Evolutionary conservation across 2,329 filamentous ascomycete species (phyloP), one percentile per base, ranked within the genome.

Genomic region (Fusarium guadeloupense): DNA sequence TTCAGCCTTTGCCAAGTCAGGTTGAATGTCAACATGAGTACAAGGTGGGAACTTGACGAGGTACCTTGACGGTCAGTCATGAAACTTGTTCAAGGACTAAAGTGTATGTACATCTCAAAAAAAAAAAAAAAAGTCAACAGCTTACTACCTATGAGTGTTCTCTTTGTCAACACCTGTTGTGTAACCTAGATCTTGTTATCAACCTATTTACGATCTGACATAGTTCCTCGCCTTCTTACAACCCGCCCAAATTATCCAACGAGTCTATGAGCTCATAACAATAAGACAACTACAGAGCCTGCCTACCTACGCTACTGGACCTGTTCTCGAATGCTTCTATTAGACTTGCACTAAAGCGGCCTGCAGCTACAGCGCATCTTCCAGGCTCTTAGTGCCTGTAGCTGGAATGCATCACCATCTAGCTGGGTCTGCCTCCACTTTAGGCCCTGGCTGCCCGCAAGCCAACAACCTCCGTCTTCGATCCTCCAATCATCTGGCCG

Each of bases 401-500:
- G 33, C 44, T 53, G 54, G 45, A 58, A 46, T 59, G 46, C 54
- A 61, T 64, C 60, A 55, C 62, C 54, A 35, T 58, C 48, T 54
- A 33, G 57, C 51, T 35, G 46, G 51, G 51, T 62, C 48, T 33
- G 25, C 60, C 54, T 68, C 62, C 59, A 56, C 38, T 48, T 50
- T 59, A 50, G 54, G 54, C 53, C 53, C 53, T 52, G 56, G 61
- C 47, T 54, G 55, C 59, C 62, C 59, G 51, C 54, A 62, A 48
- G 37, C 41, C 57, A 53, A 54, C 56, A 41, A 50, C 62, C 35
- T 63, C 54, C 46, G 31, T 44, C 41, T 30, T 53, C 47, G 54
- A 64, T 69, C 64, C 64, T 69, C 66, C 66, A 69, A 69, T 69
- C 66, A 69, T 9, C 58, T 57, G 33, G 31, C 43, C 56, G 30